A percentile compares a stretch with the other conserved stretches of the same genome.
Evolutionary conservation across 768 basidiomycete species (phyloP).

Genomic region (Lactifluus piperatus): DNA sequence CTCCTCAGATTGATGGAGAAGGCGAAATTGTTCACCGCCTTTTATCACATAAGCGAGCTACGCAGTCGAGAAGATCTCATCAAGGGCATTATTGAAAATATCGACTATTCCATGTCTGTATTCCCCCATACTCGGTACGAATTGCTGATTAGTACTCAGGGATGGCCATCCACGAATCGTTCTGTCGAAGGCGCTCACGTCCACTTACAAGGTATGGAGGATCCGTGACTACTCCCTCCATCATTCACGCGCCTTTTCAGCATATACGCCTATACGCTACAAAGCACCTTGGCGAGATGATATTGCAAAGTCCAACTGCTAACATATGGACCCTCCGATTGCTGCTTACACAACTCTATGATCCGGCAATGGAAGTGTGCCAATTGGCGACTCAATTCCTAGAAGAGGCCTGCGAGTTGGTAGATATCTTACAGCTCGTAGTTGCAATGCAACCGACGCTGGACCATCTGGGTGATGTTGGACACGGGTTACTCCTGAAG

Average conservation of each 20-base stretch:
- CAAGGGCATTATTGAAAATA: constrained; percentile 80
- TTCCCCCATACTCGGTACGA: neutral
- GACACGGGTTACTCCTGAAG: constrained; percentile 83
- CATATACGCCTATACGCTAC: constrained; percentile 87
- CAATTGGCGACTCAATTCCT: constrained; percentile 84
- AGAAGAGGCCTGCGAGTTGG: constrained; percentile 81
- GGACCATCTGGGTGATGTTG: constrained; percentile 91
- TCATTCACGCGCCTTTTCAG: constrained; percentile 30
- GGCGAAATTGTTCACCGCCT: constrained; percentile 88
- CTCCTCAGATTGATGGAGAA: constrained; percentile 70
- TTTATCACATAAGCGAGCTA: constrained; percentile 91
- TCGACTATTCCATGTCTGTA: constrained; percentile 83
- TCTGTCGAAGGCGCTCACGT: constrained; percentile 89
- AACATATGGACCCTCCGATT: constrained; percentile 87
- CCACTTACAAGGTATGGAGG: constrained; percentile 69
- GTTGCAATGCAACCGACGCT: constrained; percentile 93
- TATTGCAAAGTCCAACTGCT: constrained; percentile 53
- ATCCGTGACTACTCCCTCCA: neutral
- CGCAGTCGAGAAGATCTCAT: constrained; percentile 88
- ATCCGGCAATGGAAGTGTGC: constrained; percentile 83
- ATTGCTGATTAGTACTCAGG: constrained; percentile 33
- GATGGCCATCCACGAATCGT: constrained; percentile 94
- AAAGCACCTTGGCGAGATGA: constrained; percentile 72
- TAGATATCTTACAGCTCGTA: constrained; percentile 77
- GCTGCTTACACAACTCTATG: constrained; percentile 92